Evolutionary conservation across 2,329 filamentous ascomycete genomes (phyloP).

Genomic region (Lachnellula willkommii): DNA sequence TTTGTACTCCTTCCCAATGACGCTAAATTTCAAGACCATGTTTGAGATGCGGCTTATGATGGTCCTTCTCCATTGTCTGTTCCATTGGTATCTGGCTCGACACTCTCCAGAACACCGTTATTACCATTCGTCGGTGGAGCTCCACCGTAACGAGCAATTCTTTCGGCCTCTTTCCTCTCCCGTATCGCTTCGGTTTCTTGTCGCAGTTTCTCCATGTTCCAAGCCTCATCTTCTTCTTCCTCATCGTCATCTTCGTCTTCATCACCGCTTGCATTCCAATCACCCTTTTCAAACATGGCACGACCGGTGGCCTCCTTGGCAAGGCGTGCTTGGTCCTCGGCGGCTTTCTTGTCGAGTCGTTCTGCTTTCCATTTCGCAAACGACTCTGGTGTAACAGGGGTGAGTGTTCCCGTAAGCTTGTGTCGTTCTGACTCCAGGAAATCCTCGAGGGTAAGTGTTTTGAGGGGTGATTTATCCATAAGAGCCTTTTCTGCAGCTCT

Average conservation of each 20-base stretch:
- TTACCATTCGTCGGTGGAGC: slow-evolving; percentile 14
- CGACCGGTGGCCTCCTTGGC: slow-evolving; percentile 95
- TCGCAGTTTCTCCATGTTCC: slow-evolving; percentile 78
- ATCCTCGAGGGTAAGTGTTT: slow-evolving; percentile 92
- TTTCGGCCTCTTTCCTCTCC: slow-evolving; percentile 72
- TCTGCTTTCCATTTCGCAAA: slow-evolving; percentile 98
- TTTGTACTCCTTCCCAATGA: slow-evolving; percentile 14
- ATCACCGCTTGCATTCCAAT: slow-evolving; percentile 70
- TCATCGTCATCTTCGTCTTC: slow-evolving; percentile 43
- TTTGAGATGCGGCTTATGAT: slow-evolving; percentile 16
- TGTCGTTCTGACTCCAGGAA: slow-evolving; percentile 95
- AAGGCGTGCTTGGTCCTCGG: slow-evolving; percentile 82
- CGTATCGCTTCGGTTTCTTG: slow-evolving; percentile 76
- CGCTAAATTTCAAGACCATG: slow-evolving; percentile 20
- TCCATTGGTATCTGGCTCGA: slow-evolving; percentile 14
- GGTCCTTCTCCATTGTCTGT: slow-evolving; percentile 19
- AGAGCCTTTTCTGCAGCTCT: slow-evolving; percentile 91
- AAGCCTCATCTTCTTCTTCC: slow-evolving; percentile 45
- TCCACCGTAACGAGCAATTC: slow-evolving; percentile 34
- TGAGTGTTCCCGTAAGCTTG: slow-evolving; percentile 86
- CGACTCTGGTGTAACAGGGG: slow-evolving; percentile 84
- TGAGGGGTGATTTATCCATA: slow-evolving; percentile 90
- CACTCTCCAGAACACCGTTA: slow-evolving; percentile 11
- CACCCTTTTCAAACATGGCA: slow-evolving; percentile 92
- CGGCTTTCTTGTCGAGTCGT: slow-evolving; percentile 88